Evolutionary conservation across 2,329 filamentous ascomycete genomes (phyloP).

Genomic region (Fusarium siculi): DNA sequence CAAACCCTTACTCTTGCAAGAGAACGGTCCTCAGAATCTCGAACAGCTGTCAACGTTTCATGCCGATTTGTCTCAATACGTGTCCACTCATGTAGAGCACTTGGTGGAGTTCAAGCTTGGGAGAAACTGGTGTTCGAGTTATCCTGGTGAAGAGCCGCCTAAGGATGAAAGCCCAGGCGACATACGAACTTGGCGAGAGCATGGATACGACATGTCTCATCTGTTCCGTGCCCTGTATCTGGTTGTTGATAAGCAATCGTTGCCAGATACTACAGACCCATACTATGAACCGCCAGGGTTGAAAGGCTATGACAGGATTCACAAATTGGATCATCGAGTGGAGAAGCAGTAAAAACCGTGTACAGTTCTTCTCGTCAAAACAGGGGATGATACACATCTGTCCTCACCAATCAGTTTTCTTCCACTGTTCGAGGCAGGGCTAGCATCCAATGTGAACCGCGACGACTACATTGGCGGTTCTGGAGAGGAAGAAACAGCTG

Average conservation of each 20-base stretch:
- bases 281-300: not conserved
- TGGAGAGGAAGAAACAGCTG: not conserved
- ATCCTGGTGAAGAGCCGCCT: accelerated
- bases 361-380: not conserved
- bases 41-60: not conserved
- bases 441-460: not conserved
- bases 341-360: not conserved
- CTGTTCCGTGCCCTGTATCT: not conserved
- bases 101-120: not conserved
- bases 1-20: not conserved
- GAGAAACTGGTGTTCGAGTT: not conserved
- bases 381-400: not conserved
- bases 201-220: not conserved
- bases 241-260: not conserved
- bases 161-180: not conserved
- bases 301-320: accelerated
- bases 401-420: not conserved
- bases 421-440: not conserved
- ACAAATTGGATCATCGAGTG: not conserved
- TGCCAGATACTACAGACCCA: not conserved
- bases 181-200: not conserved
- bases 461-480: not conserved
- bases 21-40: not conserved
- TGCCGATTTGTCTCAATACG: accelerated
- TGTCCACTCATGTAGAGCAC: not conserved